Evolutionary conservation across 108 stramenopile genomes (phyloP).

Genomic region (Cyclostephanos tholiformis): DNA sequence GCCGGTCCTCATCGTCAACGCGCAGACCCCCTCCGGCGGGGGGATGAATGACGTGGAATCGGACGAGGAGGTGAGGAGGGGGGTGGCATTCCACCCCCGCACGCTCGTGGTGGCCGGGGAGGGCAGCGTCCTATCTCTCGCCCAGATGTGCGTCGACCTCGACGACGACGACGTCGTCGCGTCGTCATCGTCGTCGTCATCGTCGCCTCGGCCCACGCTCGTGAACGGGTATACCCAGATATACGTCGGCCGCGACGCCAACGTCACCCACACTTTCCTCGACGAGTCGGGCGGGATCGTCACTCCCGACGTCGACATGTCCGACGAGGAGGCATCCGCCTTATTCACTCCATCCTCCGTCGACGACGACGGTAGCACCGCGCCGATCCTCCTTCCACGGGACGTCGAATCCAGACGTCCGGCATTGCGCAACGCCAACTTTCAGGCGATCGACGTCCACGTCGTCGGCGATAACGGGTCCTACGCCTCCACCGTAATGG

Average conservation of each 20-base stretch:
- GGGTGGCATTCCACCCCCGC: conserved; percentile 84
- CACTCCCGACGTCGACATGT: conserved; percentile 65
- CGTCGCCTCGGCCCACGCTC: conserved; percentile 56
- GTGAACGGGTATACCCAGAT: conserved; percentile 90
- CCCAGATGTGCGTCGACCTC: conserved; percentile 82
- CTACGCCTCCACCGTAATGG: conserved; percentile 71
- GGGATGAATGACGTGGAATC: conserved; percentile 13
- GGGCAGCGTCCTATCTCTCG: conserved; percentile 58
- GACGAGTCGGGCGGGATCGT: conserved; percentile 85
- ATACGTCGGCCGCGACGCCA: conserved; percentile 71
- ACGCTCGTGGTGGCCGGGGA: conserved; percentile 69
- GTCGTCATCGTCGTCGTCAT: conserved; percentile 20
- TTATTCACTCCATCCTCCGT: background rate
- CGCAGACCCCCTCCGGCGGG: conserved; percentile 70
- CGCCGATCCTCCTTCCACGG: conserved; percentile 33
- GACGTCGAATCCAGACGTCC: conserved; percentile 69
- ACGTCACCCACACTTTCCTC: conserved; percentile 82
- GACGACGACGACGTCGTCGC: conserved; percentile 23
- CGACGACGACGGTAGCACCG: background rate
- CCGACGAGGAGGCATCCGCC: conserved; percentile 43
- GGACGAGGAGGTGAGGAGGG: conserved; percentile 31
- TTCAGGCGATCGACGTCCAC: conserved; percentile 84
- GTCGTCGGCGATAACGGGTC: conserved; percentile 66
- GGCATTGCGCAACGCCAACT: conserved; percentile 76
- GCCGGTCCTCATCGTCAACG: conserved; percentile 80